Conservation (phyloP, 176 grass and related monocot species). For the Bothriochloa decipiens region DNA sequence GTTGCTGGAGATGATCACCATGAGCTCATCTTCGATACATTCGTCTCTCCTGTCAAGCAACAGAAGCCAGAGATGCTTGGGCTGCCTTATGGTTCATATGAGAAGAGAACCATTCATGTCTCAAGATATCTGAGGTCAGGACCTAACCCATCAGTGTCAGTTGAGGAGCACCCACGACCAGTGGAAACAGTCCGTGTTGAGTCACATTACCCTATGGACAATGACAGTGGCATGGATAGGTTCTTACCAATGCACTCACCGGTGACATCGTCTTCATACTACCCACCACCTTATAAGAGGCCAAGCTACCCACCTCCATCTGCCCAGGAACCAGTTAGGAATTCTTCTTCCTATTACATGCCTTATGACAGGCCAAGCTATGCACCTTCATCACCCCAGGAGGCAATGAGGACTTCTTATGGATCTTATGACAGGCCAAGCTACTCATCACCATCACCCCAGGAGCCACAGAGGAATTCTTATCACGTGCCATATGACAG, state of each 20-base stretch:
- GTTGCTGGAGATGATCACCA: conserved; percentile 69
- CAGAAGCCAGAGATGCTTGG: conserved; percentile 64
- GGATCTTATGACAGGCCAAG: conserved; percentile 45
- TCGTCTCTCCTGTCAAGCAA: conserved; percentile 62
- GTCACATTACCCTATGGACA: conserved; percentile 66
- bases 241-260: conserved; percentile 42
- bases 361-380: conserved; percentile 58
- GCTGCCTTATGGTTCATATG: conserved; percentile 63
- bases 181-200: conserved; percentile 70
- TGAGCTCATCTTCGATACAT: conserved; percentile 70
- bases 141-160: conserved; percentile 71
- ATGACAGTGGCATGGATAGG: conserved; percentile 51
- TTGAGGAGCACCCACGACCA: conserved; percentile 64
- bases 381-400: conserved; percentile 55
- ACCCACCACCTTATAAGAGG: conserved; percentile 55
- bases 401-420: conserved; percentile 65
- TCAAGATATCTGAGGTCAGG: conserved; percentile 74
- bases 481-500: conserved; percentile 55
- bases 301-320: conserved; percentile 44
- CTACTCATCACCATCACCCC: conserved; percentile 53
- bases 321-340: conserved; percentile 51
- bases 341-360: conserved; percentile 54
- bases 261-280: conserved; percentile 52
- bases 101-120: conserved; percentile 71
- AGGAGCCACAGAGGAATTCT: conserved; percentile 69